These are phyloP conservation scores for Penicillium dipodomyicola DNA, from an alignment of 495 filamentous ascomycete genomes.

Conservation along the genomic window DNA sequence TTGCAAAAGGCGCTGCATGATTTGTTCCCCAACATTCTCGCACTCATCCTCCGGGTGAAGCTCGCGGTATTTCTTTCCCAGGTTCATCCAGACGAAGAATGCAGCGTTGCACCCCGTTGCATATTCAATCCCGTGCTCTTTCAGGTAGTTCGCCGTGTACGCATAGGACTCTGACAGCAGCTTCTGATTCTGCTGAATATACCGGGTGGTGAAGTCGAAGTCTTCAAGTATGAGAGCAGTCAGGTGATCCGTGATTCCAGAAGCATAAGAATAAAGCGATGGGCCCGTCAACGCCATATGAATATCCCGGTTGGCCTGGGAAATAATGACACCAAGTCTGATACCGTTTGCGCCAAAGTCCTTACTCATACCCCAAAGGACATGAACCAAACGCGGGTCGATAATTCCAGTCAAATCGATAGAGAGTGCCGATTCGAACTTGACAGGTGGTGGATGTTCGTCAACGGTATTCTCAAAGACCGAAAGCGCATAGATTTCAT, in stretches of 20 bases:
- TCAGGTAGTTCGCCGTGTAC: slow-evolving; percentile 36
- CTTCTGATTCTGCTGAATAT: slow-evolving; percentile 40
- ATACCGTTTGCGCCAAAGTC: slow-evolving; percentile 59
- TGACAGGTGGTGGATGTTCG: slow-evolving; percentile 20
- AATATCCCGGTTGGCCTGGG: slow-evolving; percentile 43
- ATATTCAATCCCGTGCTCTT: slow-evolving; percentile 41
- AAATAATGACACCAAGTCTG: slow-evolving; percentile 53
- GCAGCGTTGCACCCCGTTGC: slow-evolving; percentile 45
- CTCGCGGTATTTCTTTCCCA: slow-evolving; percentile 40
- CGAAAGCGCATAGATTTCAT: slow-evolving; percentile 63
- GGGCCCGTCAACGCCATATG: slow-evolving; percentile 37
- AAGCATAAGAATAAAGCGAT: slow-evolving; percentile 46
- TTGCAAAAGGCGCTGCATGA: slow-evolving; percentile 35
- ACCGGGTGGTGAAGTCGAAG: slow-evolving; percentile 42
- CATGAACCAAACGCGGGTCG: slow-evolving; percentile 51
- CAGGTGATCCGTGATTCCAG: slow-evolving; percentile 44
- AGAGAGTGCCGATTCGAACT: slow-evolving; percentile 54
- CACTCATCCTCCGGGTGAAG: slow-evolving; percentile 26
- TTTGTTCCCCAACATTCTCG: slow-evolving; percentile 21
- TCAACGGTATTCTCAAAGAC: slow-evolving; percentile 44
- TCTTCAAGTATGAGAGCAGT: slow-evolving; percentile 49
- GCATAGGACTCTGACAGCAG: slow-evolving; percentile 38
- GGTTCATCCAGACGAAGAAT: slow-evolving; percentile 61
- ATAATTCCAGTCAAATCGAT: slow-evolving; percentile 50
- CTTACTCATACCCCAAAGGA: slow-evolving; percentile 61